Evolutionary conservation across 2,329 filamentous ascomycete species (phyloP).

Genomic region (Trichoderma atrobrunneum): DNA sequence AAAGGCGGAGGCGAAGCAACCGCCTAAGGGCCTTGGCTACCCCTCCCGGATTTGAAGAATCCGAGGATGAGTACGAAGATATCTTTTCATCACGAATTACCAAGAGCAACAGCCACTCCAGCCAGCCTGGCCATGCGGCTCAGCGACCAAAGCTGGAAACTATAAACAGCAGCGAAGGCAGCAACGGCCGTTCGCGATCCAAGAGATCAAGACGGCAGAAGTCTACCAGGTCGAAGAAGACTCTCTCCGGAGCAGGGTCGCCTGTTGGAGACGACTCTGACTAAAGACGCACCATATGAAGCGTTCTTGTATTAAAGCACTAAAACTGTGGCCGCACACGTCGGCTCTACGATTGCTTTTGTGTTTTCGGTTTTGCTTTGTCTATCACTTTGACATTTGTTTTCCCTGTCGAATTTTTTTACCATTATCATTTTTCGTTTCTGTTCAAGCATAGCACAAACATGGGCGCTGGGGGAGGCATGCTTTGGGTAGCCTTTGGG

Average conservation of each 20-base stretch:
- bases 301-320: neutral
- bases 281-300: slow-evolving; percentile 22
- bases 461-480: slow-evolving; percentile 5
- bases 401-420: neutral
- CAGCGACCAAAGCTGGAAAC: slow-evolving; percentile 47
- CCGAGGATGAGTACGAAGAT: slow-evolving; percentile 35
- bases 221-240: slow-evolving; percentile 30
- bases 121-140: slow-evolving; percentile 34
- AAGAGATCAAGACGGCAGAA: slow-evolving; percentile 31
- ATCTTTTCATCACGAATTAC: slow-evolving; percentile 28
- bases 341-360: neutral
- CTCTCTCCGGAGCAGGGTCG: slow-evolving; percentile 33
- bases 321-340: neutral
- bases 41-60: slow-evolving; percentile 32
- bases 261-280: slow-evolving; percentile 40
- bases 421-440: neutral
- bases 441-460: slow-evolving; percentile 11
- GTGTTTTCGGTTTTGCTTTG: neutral
- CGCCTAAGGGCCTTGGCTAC: slow-evolving; percentile 30
- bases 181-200: slow-evolving; percentile 28
- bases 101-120: slow-evolving; percentile 29
- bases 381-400: slow-evolving; percentile 12
- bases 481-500: slow-evolving; percentile 13
- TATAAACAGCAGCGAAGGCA: slow-evolving; percentile 42
- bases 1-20: slow-evolving; percentile 27